Percentiles rank a stretch among this genome's conserved stretches.
phyloP scores from a whole-genome alignment of 345 rosid species.

The Lepidium africanum region DNA sequence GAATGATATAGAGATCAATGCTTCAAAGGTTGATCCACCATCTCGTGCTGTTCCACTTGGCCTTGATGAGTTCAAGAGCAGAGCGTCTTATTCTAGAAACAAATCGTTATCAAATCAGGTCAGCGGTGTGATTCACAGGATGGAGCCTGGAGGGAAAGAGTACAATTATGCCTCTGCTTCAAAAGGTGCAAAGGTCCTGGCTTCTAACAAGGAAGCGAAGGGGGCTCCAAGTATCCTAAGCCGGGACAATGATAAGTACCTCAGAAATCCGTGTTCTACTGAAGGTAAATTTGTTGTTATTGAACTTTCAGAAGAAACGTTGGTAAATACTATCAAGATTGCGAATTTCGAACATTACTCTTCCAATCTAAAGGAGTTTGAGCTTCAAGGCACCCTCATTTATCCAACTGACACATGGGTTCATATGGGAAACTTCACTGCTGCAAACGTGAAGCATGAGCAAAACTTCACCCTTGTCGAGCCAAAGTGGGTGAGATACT shows the following conservation, averaged over 20 bases:
- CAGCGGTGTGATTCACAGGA: conserved; percentile 59
- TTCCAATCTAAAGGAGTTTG: conserved; percentile 77
- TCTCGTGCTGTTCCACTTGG: conserved; percentile 58
- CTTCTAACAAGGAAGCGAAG: conserved; percentile 85
- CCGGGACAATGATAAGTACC: conserved; percentile 86
- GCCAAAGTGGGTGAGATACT: conserved; percentile 82
- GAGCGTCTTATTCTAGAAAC: conserved; percentile 49
- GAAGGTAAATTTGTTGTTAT: conserved; percentile 78
- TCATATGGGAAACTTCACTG: conserved; percentile 79
- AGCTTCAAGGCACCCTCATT: conserved; percentile 74
- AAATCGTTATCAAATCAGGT: conserved; percentile 55
- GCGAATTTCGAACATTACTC: conserved; percentile 96
- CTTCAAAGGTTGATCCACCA: conserved; percentile 37
- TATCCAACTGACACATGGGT: conserved; percentile 87
- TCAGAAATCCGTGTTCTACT: conserved; percentile 86
- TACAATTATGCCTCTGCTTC: conserved; percentile 88
- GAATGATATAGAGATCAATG: conserved; percentile 23
- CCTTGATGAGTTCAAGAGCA: conserved; percentile 95
- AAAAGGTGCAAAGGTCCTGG: conserved; percentile 84
- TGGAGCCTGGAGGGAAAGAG: conserved; percentile 89
- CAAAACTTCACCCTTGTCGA: conserved; percentile 63
- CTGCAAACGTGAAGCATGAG: conserved; percentile 66
- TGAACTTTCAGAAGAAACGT: conserved; percentile 93
- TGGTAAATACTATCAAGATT: conserved; percentile 70
- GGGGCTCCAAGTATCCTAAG: conserved; percentile 73